Conservation (phyloP, 2,329 filamentous ascomycete genomes). For the Phaeosphaeria sp. region DNA sequence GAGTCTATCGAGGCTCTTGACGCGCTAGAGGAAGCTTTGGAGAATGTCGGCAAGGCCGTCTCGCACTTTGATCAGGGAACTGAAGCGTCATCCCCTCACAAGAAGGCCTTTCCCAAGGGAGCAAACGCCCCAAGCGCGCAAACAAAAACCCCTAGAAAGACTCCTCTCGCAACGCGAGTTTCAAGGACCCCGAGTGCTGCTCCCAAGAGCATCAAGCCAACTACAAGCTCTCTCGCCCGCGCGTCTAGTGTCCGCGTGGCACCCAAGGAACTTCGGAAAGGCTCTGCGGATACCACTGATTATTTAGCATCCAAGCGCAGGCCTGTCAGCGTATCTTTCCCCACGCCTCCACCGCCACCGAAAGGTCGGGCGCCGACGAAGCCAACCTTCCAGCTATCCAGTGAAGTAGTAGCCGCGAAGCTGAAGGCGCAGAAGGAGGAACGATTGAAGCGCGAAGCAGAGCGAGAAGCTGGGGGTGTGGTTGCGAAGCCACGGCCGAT, state of each 20-base stretch:
- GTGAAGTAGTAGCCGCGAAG: conserved; percentile 60
- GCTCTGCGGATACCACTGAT: conserved; percentile 37
- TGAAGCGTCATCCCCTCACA: conserved; percentile 39
- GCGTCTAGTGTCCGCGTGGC: conserved; percentile 35
- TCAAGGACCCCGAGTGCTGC: conserved; percentile 35
- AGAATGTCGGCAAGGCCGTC: conserved; percentile 52
- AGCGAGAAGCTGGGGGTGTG: conserved; percentile 50
- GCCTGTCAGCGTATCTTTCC: conserved; percentile 57
- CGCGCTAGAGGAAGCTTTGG: conserved; percentile 59
- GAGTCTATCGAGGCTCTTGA: conserved; percentile 60
- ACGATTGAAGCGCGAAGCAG: conserved; percentile 53
- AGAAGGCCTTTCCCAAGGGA: conserved; percentile 15
- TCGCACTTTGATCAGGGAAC: conserved; percentile 41
- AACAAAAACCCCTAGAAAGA: conserved; percentile 14
- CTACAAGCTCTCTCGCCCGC: conserved; percentile 30
- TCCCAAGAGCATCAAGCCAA: conserved; percentile 39
- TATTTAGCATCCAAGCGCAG: conserved; percentile 53
- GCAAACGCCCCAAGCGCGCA: conserved; percentile 8
- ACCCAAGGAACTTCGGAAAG: conserved; percentile 29
- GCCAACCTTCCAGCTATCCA: conserved; percentile 59
- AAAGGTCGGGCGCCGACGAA: conserved; percentile 59
- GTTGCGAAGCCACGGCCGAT: conserved; percentile 47
- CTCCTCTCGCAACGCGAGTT: conserved; percentile 22
- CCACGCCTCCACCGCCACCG: conserved; percentile 52
- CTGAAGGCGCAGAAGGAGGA: conserved; percentile 60